A percentile compares a stretch with the other conserved stretches of the same genome.
phyloP scores from a whole-genome alignment of 2,329 filamentous ascomycete genomes.

The Fusarium armeniacum region DNA sequence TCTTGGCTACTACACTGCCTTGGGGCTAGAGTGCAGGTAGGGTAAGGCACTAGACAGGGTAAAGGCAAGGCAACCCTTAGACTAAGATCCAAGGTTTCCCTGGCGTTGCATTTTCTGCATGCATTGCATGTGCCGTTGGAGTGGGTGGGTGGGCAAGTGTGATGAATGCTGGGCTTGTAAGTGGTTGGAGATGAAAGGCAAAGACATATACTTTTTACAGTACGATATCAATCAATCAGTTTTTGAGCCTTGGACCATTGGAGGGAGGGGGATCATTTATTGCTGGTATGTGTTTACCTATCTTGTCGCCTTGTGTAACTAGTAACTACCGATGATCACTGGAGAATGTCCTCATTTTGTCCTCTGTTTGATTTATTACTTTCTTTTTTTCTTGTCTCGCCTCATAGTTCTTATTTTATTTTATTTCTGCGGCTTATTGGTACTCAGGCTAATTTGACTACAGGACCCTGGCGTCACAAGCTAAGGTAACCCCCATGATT shows the following conservation, averaged over 20 bases:
- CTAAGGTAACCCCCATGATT: slow-evolving; percentile 24
- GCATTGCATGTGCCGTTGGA: slow-evolving; percentile 26
- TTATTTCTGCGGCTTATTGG: slow-evolving; percentile 16
- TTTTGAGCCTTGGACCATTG: slow-evolving; percentile 5
- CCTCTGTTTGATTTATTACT: neutral
- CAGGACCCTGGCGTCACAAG: slow-evolving; percentile 30
- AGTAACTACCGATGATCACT: neutral
- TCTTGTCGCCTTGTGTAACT: neutral
- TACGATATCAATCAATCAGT: slow-evolving; percentile 22
- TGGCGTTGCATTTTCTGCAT: slow-evolving; percentile 23
- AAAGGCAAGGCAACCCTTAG: slow-evolving; percentile 17
- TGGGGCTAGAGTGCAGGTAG: too few relatives aligned
- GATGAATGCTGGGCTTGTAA: slow-evolving; percentile 27
- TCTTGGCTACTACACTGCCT: slow-evolving; percentile 2
- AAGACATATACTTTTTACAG: slow-evolving; percentile 49
- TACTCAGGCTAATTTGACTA: slow-evolving; percentile 16
- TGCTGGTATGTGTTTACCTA: neutral
- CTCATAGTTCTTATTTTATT: neutral
- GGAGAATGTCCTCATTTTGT: neutral
- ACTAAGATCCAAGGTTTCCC: slow-evolving; percentile 36
- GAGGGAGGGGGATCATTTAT: neutral
- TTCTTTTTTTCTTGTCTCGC: neutral
- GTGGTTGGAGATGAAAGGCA: slow-evolving; percentile 28
- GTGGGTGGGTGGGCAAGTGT: slow-evolving; percentile 23
- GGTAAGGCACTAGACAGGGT: slow-evolving; percentile 11